phyloP scores from a whole-genome alignment of 306 rosid genomes.

The Acmispon strigosus region DNA sequence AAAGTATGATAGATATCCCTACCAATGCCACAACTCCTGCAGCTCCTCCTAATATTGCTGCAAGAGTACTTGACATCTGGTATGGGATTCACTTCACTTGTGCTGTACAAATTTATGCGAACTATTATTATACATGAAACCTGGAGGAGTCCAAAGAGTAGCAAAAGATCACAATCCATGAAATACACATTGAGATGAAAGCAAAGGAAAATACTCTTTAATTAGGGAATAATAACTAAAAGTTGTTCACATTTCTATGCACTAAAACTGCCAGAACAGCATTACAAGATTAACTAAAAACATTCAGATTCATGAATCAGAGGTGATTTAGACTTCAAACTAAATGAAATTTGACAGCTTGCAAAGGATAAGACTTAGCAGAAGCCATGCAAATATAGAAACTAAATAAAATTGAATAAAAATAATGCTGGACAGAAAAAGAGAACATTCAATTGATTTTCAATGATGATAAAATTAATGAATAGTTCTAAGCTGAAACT shows the following conservation, averaged over 20 bases:
- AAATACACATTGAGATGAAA: constrained; percentile 15
- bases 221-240: not conserved
- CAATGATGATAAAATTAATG: not conserved
- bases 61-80: constrained; percentile 86
- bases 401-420: not conserved
- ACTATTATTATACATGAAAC: constrained; percentile 38
- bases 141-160: constrained; percentile 43
- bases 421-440: constrained; percentile 19
- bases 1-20: constrained; percentile 51
- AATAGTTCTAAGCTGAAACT: not conserved
- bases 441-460: not conserved
- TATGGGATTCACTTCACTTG: constrained; percentile 48
- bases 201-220: not conserved
- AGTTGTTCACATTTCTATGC: not conserved
- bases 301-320: not conserved
- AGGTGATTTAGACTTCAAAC: not conserved
- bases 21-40: constrained; percentile 97
- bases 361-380: constrained; percentile 9
- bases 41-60: constrained; percentile 88
- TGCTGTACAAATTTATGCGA: constrained; percentile 33
- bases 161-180: constrained; percentile 30
- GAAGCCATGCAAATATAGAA: constrained; percentile 20
- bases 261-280: not conserved
- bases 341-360: not conserved
- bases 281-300: not conserved